Percentiles rank a stretch among this genome's conserved stretches.
Conservation (phyloP, 2,329 filamentous ascomycete genomes). For the Cercospora canescens region DNA sequence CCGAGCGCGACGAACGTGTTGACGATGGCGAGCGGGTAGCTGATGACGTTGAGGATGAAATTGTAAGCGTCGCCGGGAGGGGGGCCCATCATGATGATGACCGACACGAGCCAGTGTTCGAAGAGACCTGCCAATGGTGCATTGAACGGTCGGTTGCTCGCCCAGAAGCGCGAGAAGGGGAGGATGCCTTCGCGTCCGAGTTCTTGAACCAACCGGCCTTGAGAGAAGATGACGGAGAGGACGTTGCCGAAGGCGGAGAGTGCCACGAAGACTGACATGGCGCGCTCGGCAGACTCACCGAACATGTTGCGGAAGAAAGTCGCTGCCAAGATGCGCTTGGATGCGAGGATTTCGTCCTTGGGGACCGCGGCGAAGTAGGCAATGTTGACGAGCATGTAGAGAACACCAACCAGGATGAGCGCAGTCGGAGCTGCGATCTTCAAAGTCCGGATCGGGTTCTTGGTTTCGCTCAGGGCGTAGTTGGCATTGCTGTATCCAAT, state of each 20-base stretch:
- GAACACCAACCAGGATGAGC: slow-evolving; percentile 30
- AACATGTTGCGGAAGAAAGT: slow-evolving; percentile 35
- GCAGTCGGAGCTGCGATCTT: slow-evolving; percentile 39
- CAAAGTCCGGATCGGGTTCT: slow-evolving; percentile 40
- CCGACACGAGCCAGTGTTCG: slow-evolving; percentile 47
- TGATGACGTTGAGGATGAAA: slow-evolving; percentile 57
- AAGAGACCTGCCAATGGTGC: slow-evolving; percentile 33
- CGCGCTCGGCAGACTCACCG: slow-evolving; percentile 61
- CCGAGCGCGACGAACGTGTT: slow-evolving; percentile 54
- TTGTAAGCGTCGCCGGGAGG: slow-evolving; percentile 68
- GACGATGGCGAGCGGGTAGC: slow-evolving; percentile 62
- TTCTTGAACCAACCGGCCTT: slow-evolving; percentile 59
- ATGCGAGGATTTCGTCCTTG: slow-evolving; percentile 23
- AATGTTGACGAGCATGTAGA: slow-evolving; percentile 33
- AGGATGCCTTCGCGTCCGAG: slow-evolving; percentile 61
- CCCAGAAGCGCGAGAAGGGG: slow-evolving; percentile 53
- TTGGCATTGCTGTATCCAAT: slow-evolving; percentile 70
- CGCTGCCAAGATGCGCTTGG: slow-evolving; percentile 17
- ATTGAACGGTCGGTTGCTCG: slow-evolving; percentile 55
- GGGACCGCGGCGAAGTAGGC: slow-evolving; percentile 39
- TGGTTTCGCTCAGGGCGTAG: slow-evolving; percentile 47
- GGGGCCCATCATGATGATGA: slow-evolving; percentile 66
- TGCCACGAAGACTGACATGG: slow-evolving; percentile 54
- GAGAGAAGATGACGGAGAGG: slow-evolving; percentile 58
- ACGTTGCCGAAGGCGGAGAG: slow-evolving; percentile 59